Evolutionary conservation across 2,329 filamentous ascomycete species (phyloP), one percentile per base, ranked within the genome.

Genomic region (Exophiala mesophila): DNA sequence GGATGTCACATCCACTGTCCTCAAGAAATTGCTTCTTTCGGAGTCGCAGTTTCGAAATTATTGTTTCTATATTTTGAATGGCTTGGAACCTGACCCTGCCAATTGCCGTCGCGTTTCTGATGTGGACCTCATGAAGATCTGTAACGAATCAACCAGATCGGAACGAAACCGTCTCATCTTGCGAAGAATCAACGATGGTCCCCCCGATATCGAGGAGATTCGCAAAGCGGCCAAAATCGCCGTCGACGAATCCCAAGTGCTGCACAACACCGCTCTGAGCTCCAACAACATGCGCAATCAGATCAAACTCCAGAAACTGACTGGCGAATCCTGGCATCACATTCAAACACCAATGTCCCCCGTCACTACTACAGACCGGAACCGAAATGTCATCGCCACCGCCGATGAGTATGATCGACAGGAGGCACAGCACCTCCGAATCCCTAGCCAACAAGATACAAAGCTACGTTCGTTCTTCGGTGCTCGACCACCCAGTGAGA

Each of bases 11-110:
- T 77, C 88, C 33, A 84, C 87, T 47, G 94, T 92, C 0, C 68
- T 97, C 32, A 80, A 84, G 54, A 97, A 97, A 63, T 86, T 95
- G 51, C 81, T 82, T 29, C 75, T 95, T 20, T 85, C 88, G 16
- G 88, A 95, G 59, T 86, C 90, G 50, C 88, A 96, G 58, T 85
- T 92, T 61, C 80, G 88, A 57, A 95, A 94, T 59, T 97, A 95
- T 67, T 96, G 89, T 69, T 97, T 98, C 68, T 97, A 92, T 72
- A 83, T 95, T 1, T 73, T 97, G 45, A 83, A 87, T 53, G 90
- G 89, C 37, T 71, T 88, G 28, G 88, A 96, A 35, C 82, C 89
- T 2, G 83, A 92, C 54, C 83, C 88, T 20, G 77, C 76, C 36
- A 81, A 88, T 59, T 94, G 87, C 62, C 82, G 88, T 47, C 81